Evolutionary conservation across 495 filamentous ascomycete species (phyloP).

Genomic region (Aspergillus bridgeri): DNA sequence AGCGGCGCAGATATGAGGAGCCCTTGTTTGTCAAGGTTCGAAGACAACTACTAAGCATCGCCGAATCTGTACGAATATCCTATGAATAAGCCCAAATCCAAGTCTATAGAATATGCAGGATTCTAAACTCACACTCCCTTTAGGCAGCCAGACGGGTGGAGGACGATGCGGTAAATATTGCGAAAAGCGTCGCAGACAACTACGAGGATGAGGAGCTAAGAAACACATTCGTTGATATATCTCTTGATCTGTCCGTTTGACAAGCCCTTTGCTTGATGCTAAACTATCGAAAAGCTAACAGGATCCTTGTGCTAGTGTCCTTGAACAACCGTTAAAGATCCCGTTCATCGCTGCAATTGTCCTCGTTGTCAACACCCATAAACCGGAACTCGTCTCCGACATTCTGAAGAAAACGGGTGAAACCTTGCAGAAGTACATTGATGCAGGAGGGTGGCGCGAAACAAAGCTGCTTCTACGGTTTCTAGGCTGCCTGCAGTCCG

Average conservation of each 20-base stretch:
- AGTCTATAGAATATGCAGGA: background rate
- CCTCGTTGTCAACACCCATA: conserved; percentile 69
- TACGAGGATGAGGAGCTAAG: conserved; percentile 75
- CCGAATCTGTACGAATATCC: conserved; percentile 63
- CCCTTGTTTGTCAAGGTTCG: conserved; percentile 71
- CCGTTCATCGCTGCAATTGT: conserved; percentile 84
- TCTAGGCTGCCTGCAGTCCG: conserved; percentile 72
- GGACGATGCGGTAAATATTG: conserved; percentile 75
- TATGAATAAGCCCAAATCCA: background rate
- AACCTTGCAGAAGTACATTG: conserved; percentile 58
- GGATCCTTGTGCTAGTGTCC: conserved; percentile 33
- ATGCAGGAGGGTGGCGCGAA: conserved; percentile 76
- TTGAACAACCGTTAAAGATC: conserved; percentile 95
- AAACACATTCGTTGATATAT: conserved; percentile 63
- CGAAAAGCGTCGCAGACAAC: conserved; percentile 70
- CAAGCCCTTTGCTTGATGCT: background rate
- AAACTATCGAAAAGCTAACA: conserved; percentile 5
- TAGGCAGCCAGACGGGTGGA: conserved; percentile 72
- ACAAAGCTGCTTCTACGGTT: conserved; percentile 89
- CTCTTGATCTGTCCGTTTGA: conserved; percentile 65
- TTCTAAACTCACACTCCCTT: conserved; percentile 17
- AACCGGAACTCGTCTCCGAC: conserved; percentile 66
- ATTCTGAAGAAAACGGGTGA: conserved; percentile 58
- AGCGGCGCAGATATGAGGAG: conserved; percentile 75
- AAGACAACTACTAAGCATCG: conserved; percentile 76